phyloP scores from a whole-genome alignment of 2,329 filamentous ascomycete genomes.

The Fusarium dimerum region DNA sequence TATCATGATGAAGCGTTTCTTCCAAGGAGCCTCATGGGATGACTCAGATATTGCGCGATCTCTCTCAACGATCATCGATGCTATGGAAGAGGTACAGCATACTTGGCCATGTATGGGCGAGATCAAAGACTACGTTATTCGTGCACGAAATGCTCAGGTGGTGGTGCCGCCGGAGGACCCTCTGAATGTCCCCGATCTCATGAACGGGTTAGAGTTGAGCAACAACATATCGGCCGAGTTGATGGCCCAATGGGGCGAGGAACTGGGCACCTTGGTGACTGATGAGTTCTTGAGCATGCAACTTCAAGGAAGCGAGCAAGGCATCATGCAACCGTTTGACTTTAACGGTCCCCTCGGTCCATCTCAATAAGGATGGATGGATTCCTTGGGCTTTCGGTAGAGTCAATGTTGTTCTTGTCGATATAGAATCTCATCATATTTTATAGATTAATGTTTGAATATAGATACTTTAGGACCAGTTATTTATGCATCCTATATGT shows the following conservation, averaged over 20 bases:
- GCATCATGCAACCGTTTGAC: slow-evolving; percentile 31
- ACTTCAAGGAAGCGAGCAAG: slow-evolving; percentile 29
- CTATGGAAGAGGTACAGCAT: slow-evolving; percentile 53
- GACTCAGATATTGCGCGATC: slow-evolving; percentile 50
- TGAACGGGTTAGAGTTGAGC: slow-evolving; percentile 34
- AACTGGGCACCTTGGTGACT: slow-evolving; percentile 36
- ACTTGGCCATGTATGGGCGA: slow-evolving; percentile 49
- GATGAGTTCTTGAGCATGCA: slow-evolving; percentile 38
- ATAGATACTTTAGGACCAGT: no score
- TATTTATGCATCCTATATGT: no score
- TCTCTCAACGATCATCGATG: slow-evolving; percentile 49
- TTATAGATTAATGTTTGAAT: no score
- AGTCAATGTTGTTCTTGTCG: not conserved
- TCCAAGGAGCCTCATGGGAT: slow-evolving; percentile 41
- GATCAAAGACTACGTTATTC: slow-evolving; percentile 38
- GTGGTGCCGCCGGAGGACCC: slow-evolving; percentile 34
- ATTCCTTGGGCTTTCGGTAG: not conserved
- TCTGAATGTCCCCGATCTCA: slow-evolving; percentile 34
- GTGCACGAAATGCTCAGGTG: slow-evolving; percentile 33
- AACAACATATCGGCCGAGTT: slow-evolving; percentile 25
- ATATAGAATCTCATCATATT: not conserved
- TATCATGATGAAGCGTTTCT: slow-evolving; percentile 47
- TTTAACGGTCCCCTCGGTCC: slow-evolving; percentile 30
- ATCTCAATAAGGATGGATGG: not conserved
- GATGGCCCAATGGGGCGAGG: slow-evolving; percentile 32